These are phyloP conservation scores for Globisporangium radiosum DNA, from an alignment of 352 stramenopile species.

Conservation along the genomic window DNA sequence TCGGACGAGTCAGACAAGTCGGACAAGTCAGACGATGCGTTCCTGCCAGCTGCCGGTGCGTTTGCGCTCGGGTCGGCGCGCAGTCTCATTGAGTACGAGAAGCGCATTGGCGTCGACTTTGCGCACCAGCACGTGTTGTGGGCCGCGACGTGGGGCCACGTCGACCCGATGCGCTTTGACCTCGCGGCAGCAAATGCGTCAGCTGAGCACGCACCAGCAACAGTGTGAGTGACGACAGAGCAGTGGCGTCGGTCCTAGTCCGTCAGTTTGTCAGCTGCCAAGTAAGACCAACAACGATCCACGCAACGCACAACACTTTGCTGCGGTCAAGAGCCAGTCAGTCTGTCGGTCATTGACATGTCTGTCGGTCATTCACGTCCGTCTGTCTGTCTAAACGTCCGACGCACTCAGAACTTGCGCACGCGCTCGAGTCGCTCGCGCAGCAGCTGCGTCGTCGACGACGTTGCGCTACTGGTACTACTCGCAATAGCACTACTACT, in stretches of 20 bases:
- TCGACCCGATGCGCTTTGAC: conserved; percentile 61
- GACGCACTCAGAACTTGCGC: conserved; percentile 12
- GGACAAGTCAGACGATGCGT: background rate
- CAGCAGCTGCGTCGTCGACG: conserved; percentile 17
- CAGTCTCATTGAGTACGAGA: conserved; percentile 39
- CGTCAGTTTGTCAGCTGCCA: too few species aligned
- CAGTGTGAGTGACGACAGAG: background rate
- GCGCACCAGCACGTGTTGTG: conserved; percentile 31
- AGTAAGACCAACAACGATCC: too few species aligned
- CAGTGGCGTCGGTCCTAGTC: background rate
- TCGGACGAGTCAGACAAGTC: background rate
- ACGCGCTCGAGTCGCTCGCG: conserved; percentile 18
- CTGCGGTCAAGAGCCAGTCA: too few species aligned
- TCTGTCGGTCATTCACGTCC: background rate
- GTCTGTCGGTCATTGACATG: too few species aligned
- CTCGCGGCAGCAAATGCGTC: conserved; percentile 13
- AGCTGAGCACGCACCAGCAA: conserved; percentile 1
- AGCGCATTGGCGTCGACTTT: conserved; percentile 50
- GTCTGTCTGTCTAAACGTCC: background rate
- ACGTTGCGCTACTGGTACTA: background rate
- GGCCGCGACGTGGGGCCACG: conserved; percentile 43
- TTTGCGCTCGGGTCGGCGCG: conserved; percentile 25
- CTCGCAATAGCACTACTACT: background rate
- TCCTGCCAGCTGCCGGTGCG: background rate
- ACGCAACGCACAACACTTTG: too few species aligned